Evolutionary conservation across 805 yeast genomes (phyloP).

Genomic region (Barnettozyma pratensis): DNA sequence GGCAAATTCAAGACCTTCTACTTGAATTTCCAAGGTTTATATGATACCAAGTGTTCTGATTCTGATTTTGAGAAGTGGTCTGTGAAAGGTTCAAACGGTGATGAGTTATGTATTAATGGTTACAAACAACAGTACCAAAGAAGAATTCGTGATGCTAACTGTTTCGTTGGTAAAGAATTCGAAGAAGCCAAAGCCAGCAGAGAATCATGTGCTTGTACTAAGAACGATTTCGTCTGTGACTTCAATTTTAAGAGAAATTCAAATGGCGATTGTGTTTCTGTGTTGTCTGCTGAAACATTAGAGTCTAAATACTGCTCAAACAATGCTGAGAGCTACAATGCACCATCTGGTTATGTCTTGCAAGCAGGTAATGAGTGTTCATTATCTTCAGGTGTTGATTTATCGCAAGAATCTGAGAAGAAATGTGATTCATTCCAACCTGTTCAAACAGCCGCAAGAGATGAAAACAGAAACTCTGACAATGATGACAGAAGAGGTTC

Average conservation of each 20-base stretch:
- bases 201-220: constrained; percentile 59
- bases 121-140: constrained; percentile 57
- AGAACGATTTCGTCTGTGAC: constrained; percentile 68
- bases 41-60: constrained; percentile 33
- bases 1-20: constrained; percentile 23
- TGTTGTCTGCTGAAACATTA: constrained; percentile 19
- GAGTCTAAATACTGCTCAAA: constrained; percentile 27
- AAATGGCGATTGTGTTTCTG: constrained; percentile 42
- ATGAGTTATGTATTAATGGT: constrained; percentile 58
- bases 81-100: constrained; percentile 35
- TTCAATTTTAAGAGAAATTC: constrained; percentile 38
- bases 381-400: constrained; percentile 22
- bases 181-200: constrained; percentile 36
- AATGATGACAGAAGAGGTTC: constrained; percentile 14
- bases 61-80: constrained; percentile 62
- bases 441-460: constrained; percentile 9
- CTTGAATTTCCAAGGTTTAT: constrained; percentile 56
- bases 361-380: constrained; percentile 44
- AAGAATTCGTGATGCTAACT: constrained; percentile 59
- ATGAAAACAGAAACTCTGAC: not conserved
- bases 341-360: constrained; percentile 34
- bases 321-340: constrained; percentile 14
- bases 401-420: constrained; percentile 12
- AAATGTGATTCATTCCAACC: constrained; percentile 17
- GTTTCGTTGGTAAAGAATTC: constrained; percentile 38